Percentiles rank a stretch among this genome's conserved stretches.
Evolutionary conservation across 371 early-diverging fungal genomes (phyloP).

Genomic region (Mortierella sp.): DNA sequence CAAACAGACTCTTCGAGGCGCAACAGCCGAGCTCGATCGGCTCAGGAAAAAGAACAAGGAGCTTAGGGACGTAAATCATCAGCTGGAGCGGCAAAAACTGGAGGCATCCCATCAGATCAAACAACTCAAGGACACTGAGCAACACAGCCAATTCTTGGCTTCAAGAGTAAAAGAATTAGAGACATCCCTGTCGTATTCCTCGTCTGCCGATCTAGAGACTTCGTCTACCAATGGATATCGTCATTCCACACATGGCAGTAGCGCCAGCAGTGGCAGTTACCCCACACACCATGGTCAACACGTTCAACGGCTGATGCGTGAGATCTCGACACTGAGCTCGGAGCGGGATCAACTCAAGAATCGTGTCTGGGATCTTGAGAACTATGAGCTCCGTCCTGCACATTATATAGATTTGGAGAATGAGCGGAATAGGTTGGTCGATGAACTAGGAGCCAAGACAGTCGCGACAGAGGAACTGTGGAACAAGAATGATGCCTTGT

Average conservation of each 20-base stretch:
- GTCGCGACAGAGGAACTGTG: slow-evolving; percentile 25
- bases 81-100: slow-evolving; percentile 18
- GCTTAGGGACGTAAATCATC: slow-evolving; percentile 16
- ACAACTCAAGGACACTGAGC: slow-evolving; percentile 19
- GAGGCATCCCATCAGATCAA: slow-evolving; percentile 22
- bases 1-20: slow-evolving; percentile 1
- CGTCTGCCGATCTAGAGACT: slow-evolving; percentile 9
- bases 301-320: slow-evolving; percentile 11
- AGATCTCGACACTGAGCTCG: slow-evolving; percentile 15
- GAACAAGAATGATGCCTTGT: slow-evolving; percentile 24
- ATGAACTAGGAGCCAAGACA: slow-evolving; percentile 29
- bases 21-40: slow-evolving; percentile 11
- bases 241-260: background rate
- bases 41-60: slow-evolving; percentile 23
- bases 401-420: slow-evolving; percentile 29
- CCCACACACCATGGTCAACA: background rate
- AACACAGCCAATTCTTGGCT: slow-evolving; percentile 13
- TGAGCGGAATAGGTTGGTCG: slow-evolving; percentile 28
- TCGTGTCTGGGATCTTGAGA: slow-evolving; percentile 24
- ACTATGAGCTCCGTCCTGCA: slow-evolving; percentile 11
- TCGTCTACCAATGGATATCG: slow-evolving; percentile 8
- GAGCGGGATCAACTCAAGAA: slow-evolving; percentile 33
- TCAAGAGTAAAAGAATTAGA: slow-evolving; percentile 22
- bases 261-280: background rate
- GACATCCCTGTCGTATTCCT: background rate